Evolutionary conservation across 768 basidiomycete species (phyloP), one percentile per base, ranked within the genome.

Genomic region (Lentinus brumalis): DNA sequence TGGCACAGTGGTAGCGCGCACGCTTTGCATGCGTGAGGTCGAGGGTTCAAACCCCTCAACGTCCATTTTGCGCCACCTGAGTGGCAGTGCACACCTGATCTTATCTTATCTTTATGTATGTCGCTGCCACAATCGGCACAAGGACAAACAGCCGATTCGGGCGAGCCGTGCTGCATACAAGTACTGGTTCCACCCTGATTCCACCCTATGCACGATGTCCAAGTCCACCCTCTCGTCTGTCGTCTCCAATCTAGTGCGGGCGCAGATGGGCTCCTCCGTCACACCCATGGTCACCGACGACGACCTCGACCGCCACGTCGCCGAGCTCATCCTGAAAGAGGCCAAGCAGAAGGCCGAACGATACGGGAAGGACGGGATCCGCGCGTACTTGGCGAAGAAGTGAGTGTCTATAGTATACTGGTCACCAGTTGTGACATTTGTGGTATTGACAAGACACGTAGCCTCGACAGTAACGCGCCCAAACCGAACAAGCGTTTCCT

Each of bases 271-370:
- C 49, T 65, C 83, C 15, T 83, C 90, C 0, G 76, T 89, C 1
- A 67, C 86, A 6, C 71, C 74, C 56, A 76, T 77, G 1, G 84
- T 92, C 32, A 81, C 83, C 12, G 92, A 96, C 70, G 89, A 89
- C 18, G 93, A 97, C 68, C 84, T 98, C 49, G 96, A 98, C 75
- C 83, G 86, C 47, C 92, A 93, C 69, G 93, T 99, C 31, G 94
- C 94, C 2, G 91, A 94, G 53, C 83, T 98, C 58, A 88, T 99
- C 53, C 84, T 98, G 42, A 87, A 85, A 65, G 97, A 98, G 74
- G 96, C 97, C 2, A 94, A 92, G 77, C 87, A 88, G 79, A 92
- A 94, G 74, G 94, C 94, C 38, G 86, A 90, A 68, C 81, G 77
- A 59, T 98, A 94, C 71, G 76, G 79, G 54, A 84, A 88, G 69